Evolutionary conservation across 2,329 filamentous ascomycete genomes (phyloP).

Genomic region (Xylariaceae sp.): DNA sequence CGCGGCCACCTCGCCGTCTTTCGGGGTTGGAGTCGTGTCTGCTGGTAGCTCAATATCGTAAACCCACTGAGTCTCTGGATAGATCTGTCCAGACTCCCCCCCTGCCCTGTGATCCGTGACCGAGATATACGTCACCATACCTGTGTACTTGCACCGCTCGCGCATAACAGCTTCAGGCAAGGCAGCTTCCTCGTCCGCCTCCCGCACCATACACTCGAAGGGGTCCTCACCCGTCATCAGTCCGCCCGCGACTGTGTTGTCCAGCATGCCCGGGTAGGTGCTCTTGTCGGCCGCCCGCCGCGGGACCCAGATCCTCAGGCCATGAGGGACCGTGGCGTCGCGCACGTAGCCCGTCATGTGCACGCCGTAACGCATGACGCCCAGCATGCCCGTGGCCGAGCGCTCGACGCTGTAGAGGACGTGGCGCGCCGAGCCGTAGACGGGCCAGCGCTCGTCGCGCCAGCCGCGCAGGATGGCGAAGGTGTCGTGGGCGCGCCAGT

Average conservation of each 20-base stretch:
- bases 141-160: slow-evolving; percentile 51
- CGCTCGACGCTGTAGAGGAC: slow-evolving; percentile 73
- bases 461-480: slow-evolving; percentile 76
- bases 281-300: slow-evolving; percentile 71
- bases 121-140: slow-evolving; percentile 80
- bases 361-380: slow-evolving; percentile 72
- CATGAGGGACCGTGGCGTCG: slow-evolving; percentile 39
- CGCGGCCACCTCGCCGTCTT: slow-evolving; percentile 83
- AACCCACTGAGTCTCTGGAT: slow-evolving; percentile 87
- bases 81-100: slow-evolving; percentile 76
- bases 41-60: slow-evolving; percentile 79
- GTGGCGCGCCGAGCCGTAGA: slow-evolving; percentile 51
- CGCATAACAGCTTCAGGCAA: slow-evolving; percentile 68
- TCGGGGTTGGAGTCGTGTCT: slow-evolving; percentile 66
- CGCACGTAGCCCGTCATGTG: slow-evolving; percentile 73
- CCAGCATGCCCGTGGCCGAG: slow-evolving; percentile 69
- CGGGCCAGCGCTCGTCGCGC: slow-evolving; percentile 78
- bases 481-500: slow-evolving; percentile 64
- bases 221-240: slow-evolving; percentile 77
- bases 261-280: slow-evolving; percentile 87
- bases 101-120: slow-evolving; percentile 71
- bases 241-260: slow-evolving; percentile 87
- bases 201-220: slow-evolving; percentile 77
- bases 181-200: slow-evolving; percentile 85
- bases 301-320: slow-evolving; percentile 80